Evolutionary conservation across 441 rosid genomes (phyloP).

Genomic region (Bocquillonia castaneifolia): DNA sequence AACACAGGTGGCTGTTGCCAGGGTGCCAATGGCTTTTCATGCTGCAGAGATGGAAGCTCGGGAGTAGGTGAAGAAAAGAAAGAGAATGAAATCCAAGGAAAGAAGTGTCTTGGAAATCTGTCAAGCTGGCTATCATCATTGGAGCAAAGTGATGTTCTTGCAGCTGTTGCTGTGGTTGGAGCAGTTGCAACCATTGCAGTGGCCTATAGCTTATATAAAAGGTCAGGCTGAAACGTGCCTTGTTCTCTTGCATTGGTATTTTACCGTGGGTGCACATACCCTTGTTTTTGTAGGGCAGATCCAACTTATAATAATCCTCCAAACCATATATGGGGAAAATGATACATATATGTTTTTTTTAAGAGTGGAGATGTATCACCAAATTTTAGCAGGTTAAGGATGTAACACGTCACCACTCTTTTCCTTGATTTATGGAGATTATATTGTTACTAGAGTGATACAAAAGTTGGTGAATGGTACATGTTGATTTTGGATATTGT

Average conservation of each 20-base stretch:
- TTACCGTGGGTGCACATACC: conserved; percentile 19
- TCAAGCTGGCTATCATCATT: conserved; percentile 41
- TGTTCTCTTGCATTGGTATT: conserved; percentile 14
- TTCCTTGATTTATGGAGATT: conserved; percentile 8
- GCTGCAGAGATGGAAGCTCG: conserved; percentile 55
- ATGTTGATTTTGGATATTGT: neutral
- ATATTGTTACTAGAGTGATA: conserved; percentile 3
- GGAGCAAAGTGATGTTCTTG: conserved; percentile 47
- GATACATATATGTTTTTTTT: conserved; percentile 15
- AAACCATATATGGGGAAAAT: conserved; percentile 21
- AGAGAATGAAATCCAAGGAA: conserved; percentile 24
- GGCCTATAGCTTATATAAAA: conserved; percentile 50
- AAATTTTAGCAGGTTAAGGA: conserved; percentile 20
- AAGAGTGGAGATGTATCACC: conserved; percentile 14
- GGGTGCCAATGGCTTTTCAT: conserved; percentile 58
- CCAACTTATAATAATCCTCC: conserved; percentile 32
- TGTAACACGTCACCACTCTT: conserved; percentile 8
- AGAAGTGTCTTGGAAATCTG: conserved; percentile 25
- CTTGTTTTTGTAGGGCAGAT: conserved; percentile 23
- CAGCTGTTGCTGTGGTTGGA: conserved; percentile 54
- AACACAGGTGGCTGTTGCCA: conserved; percentile 65
- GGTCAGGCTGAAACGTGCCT: conserved; percentile 41
- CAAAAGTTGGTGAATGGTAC: neutral
- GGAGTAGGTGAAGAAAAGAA: conserved; percentile 35
- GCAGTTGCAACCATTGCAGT: conserved; percentile 56